Conservation (phyloP, 495 filamentous ascomycete species). For the Neurospora discreta region DNA sequence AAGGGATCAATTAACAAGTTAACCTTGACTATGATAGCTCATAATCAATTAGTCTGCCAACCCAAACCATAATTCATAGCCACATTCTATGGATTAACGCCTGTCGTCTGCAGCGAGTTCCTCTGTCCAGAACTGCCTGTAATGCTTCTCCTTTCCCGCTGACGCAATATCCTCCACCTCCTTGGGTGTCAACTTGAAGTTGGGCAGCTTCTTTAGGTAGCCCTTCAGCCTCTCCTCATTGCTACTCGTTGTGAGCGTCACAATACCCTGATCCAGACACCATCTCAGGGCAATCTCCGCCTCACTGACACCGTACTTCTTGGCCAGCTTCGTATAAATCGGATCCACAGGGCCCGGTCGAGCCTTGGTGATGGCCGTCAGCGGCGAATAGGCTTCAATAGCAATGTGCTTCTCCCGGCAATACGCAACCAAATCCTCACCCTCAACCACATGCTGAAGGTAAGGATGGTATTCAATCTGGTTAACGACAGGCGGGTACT, state of each 20-base stretch:
- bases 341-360: slow-evolving; percentile 58
- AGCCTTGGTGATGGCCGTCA: slow-evolving; percentile 55
- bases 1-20: neutral
- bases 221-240: slow-evolving; percentile 59
- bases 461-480: slow-evolving; percentile 89
- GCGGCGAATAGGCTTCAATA: slow-evolving; percentile 55
- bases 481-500: slow-evolving; percentile 57
- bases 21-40: neutral
- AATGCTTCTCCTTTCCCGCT: slow-evolving; percentile 56
- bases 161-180: slow-evolving; percentile 59
- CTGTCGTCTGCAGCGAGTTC: slow-evolving; percentile 52
- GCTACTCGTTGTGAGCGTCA: slow-evolving; percentile 66
- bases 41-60: neutral
- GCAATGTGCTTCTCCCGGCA: slow-evolving; percentile 59
- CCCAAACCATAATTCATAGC: neutral
- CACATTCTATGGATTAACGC: slow-evolving; percentile 21
- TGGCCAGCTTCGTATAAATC: slow-evolving; percentile 46
- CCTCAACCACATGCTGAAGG: slow-evolving; percentile 51
- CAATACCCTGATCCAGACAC: slow-evolving; percentile 67
- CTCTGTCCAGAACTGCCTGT: slow-evolving; percentile 53
- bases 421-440: slow-evolving; percentile 44
- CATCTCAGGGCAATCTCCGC: slow-evolving; percentile 64
- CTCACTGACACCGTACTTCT: slow-evolving; percentile 66
- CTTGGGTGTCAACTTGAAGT: slow-evolving; percentile 57
- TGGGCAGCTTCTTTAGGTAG: slow-evolving; percentile 47